Conservation (phyloP, 257 asterid species). For the Orobanche coerulescens region DNA sequence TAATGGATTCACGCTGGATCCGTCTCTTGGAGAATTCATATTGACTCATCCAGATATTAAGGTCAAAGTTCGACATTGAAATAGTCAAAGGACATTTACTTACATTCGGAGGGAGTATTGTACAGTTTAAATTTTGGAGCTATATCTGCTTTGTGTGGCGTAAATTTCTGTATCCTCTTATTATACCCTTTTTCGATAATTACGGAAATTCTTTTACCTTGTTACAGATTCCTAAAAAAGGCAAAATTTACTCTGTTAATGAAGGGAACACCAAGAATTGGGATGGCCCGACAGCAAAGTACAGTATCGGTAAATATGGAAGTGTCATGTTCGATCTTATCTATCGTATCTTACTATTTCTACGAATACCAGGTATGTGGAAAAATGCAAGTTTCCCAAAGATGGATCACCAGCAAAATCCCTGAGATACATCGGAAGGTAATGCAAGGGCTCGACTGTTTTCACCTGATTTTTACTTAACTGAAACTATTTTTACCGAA, state of each 20-base stretch:
- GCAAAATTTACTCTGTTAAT: slow-evolving; percentile 84
- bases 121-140: no score
- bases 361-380: slow-evolving; percentile 54
- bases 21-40: slow-evolving; percentile 95
- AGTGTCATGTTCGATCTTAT: background rate
- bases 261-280: slow-evolving; percentile 96
- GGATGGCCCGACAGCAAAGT: slow-evolving; percentile 89
- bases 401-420: slow-evolving; percentile 95
- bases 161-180: background rate
- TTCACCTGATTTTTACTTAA: no score
- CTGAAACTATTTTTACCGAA: no score
- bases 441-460: slow-evolving; percentile 16
- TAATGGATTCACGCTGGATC: slow-evolving; percentile 95
- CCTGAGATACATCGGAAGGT: slow-evolving; percentile 95
- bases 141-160: background rate
- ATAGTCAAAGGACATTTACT: no score
- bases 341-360: slow-evolving; percentile 8
- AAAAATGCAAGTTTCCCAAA: slow-evolving; percentile 76
- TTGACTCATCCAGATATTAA: slow-evolving; percentile 90
- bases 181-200: background rate
- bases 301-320: slow-evolving; percentile 18
- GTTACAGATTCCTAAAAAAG: slow-evolving; percentile 72
- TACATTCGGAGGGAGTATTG: no score
- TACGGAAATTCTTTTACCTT: background rate
- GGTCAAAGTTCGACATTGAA: slow-evolving; percentile 34